Conservation (phyloP, 2,329 filamentous ascomycete genomes). For the Hypoxylon sp. region DNA sequence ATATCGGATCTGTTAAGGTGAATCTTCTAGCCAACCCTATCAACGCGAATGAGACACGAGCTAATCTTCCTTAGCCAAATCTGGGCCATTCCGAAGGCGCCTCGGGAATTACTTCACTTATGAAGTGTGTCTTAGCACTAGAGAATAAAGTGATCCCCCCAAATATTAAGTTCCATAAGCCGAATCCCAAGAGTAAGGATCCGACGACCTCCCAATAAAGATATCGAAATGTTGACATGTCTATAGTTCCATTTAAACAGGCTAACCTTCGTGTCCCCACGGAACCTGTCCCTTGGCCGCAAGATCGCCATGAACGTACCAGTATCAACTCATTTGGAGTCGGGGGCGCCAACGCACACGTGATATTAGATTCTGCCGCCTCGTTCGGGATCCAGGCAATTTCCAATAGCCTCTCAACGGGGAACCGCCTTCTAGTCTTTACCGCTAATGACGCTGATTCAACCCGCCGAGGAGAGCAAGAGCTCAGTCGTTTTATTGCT, state of each 20-base stretch:
- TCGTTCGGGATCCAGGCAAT: neutral
- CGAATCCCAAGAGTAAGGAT: slow-evolving; percentile 48
- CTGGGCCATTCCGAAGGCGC: slow-evolving; percentile 51
- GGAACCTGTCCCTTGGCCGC: neutral
- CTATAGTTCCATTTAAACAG: neutral
- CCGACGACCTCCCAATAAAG: neutral
- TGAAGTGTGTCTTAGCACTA: slow-evolving; percentile 45
- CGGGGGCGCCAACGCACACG: slow-evolving; percentile 11
- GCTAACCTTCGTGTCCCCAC: neutral
- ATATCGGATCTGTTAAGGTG: neutral
- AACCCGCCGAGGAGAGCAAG: neutral
- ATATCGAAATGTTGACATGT: neutral
- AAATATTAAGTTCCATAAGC: slow-evolving; percentile 51
- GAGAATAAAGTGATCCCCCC: slow-evolving; percentile 48
- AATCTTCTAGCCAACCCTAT: neutral
- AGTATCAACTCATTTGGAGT: slow-evolving; percentile 15
- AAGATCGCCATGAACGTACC: neutral
- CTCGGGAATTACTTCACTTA: slow-evolving; percentile 45
- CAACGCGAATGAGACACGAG: neutral
- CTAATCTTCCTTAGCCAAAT: slow-evolving; percentile 40
- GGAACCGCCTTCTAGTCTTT: neutral
- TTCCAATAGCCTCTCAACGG: neutral
- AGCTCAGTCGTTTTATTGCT: neutral
- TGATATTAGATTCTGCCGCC: neutral
- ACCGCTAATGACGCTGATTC: neutral